A percentile compares a stretch with the other conserved stretches of the same genome.
These are phyloP conservation scores for Coniochaeta ligniaria DNA, from an alignment of 2,329 filamentous ascomycete species.

Conservation along the genomic window DNA sequence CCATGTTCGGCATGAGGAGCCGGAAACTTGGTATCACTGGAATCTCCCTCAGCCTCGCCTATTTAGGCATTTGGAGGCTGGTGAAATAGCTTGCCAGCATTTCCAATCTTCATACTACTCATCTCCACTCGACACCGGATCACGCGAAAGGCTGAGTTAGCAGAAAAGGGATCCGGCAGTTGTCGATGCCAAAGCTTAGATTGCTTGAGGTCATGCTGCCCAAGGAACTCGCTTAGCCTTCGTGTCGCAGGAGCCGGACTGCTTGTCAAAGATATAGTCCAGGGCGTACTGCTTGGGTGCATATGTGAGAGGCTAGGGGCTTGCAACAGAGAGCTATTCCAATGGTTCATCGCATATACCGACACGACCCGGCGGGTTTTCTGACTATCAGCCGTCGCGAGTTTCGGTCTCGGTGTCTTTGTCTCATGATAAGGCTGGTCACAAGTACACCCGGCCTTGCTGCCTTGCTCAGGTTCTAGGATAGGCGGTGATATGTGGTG, in stretches of 20 bases:
- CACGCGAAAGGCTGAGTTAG: background rate
- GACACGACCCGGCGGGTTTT: too few species aligned
- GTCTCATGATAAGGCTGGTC: too few species aligned
- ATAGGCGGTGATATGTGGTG: too few species aligned
- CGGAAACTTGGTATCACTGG: constrained; percentile 59
- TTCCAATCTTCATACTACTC: background rate
- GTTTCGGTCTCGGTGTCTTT: too few species aligned
- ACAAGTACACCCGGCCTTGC: too few species aligned
- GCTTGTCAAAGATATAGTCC: too few species aligned
- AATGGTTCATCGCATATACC: too few species aligned
- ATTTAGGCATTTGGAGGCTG: constrained; percentile 63
- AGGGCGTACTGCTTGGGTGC: too few species aligned
- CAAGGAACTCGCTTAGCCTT: background rate
- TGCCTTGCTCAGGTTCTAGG: too few species aligned
- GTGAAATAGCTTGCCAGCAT: constrained; percentile 36
- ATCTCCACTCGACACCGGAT: background rate
- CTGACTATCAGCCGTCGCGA: too few species aligned
- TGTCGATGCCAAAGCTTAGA: background rate
- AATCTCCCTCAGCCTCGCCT: constrained; percentile 61
- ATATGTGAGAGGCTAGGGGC: too few species aligned
- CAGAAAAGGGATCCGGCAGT: background rate
- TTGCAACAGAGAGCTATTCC: too few species aligned
- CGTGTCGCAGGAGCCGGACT: background rate
- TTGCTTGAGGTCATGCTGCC: background rate
- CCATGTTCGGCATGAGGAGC: constrained; percentile 65